A percentile compares a stretch with the other conserved stretches of the same genome.
phyloP scores from a whole-genome alignment of 345 rosid genomes.

The Euclidium syriacum region DNA sequence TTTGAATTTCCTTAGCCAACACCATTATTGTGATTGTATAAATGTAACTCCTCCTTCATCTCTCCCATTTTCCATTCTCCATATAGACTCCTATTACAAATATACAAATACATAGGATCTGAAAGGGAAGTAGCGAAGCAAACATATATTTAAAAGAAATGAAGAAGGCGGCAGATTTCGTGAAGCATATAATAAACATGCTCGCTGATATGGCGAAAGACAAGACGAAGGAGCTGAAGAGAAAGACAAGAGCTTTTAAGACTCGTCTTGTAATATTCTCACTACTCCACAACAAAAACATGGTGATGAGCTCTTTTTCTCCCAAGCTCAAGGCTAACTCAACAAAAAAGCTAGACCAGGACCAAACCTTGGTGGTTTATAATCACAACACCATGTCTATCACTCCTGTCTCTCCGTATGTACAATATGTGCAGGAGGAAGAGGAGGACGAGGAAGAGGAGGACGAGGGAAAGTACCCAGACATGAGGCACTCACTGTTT shows the following conservation, averaged over 20 bases:
- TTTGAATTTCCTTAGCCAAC: conserved; percentile 23
- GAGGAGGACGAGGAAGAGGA: conserved; percentile 12
- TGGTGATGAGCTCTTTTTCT: conserved; percentile 42
- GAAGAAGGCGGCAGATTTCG: conserved; percentile 39
- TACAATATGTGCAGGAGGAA: not conserved
- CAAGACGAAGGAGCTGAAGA: conserved; percentile 51
- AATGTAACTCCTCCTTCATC: not conserved
- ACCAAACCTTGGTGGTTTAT: conserved; percentile 26
- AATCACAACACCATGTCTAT: conserved; percentile 19
- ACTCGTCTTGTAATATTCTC: conserved; percentile 60
- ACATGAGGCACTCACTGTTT: conserved; percentile 46
- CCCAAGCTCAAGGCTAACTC: conserved; percentile 43
- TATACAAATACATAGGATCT: not conserved
- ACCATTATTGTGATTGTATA: conserved; percentile 17
- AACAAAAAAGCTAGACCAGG: conserved; percentile 12
- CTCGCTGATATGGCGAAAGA: conserved; percentile 34
- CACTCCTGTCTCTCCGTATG: conserved; percentile 26
- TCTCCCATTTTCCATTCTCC: conserved; percentile 22
- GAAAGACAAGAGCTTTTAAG: conserved; percentile 52
- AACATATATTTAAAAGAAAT: conserved; percentile 26
- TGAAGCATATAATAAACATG: conserved; percentile 40
- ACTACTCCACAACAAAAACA: conserved; percentile 47
- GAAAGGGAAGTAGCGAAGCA: conserved; percentile 14
- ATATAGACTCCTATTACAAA: conserved; percentile 12
- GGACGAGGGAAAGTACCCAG: conserved; percentile 44